Evolutionary conservation across 306 rosid species (phyloP), one percentile per base, ranked within the genome.

Genomic region (Nissolia schottii): DNA sequence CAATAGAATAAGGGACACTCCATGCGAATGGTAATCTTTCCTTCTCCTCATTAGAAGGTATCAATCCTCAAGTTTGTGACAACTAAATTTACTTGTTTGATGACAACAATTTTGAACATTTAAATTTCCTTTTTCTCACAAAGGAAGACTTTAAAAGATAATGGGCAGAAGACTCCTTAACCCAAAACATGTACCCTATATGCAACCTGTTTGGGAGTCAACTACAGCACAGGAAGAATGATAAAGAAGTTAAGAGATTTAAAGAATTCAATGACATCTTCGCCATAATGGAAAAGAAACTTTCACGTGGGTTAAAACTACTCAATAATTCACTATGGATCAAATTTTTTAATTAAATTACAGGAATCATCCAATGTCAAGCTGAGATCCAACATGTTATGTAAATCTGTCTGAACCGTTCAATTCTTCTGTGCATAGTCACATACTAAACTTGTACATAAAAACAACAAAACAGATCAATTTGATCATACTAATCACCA

Each of bases 181-280:
- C 20, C 61, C 28, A 56, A 76, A n/a, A 29, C 19, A 41, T 45
- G 48, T 29, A 59, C 22, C 31, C 11, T 19, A 13, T 19, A 10
- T 4, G 56, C 7, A 29, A 45, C 48, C 34, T 18, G 34, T 14
- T 59, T 9, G 68, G 35, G 59, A 45, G 45, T 46, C 13, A 19
- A 28, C 59, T 59, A 13, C 60, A 8, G 43, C 13, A 24, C 48
- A 28, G 35, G 22, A 59, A 59, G 23, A 45, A 29, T 51, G 50
- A 51, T 34, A 34, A 64, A 14, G 23, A 43, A 18, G 67, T 43
- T 71, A 50, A n/a, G 43, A 71, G 57, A n/a, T 57, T 71, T 41
- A 20, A 71, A 41, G 10, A 46, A 41, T 28, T 29, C 64, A 43
- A 41, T 28, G 12, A 20, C 23, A 19, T 43, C 58, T 28, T 59